These are phyloP conservation scores for Sanghuangporus baumii DNA, from an alignment of 1,284 basidiomycete genomes.

Conservation along the genomic window DNA sequence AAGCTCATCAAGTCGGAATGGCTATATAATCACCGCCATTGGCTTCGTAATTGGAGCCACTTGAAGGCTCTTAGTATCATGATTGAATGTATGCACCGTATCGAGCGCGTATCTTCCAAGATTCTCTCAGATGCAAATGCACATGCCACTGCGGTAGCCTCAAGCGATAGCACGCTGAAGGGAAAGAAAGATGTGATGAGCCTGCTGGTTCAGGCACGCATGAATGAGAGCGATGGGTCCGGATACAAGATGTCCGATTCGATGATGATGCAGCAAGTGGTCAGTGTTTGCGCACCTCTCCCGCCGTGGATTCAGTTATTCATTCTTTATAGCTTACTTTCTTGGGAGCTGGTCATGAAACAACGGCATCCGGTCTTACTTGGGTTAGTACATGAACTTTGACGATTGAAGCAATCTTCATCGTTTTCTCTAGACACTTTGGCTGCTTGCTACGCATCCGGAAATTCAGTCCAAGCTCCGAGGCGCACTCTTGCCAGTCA, in stretches of 20 bases:
- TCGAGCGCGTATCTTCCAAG: constrained; percentile 33
- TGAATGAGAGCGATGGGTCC: constrained; percentile 24
- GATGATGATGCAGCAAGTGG: constrained; percentile 47
- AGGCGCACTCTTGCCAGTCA: constrained; percentile 35
- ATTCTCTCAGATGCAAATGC: constrained; percentile 38
- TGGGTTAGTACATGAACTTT: constrained; percentile 32
- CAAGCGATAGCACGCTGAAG: constrained; percentile 29
- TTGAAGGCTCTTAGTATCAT: constrained; percentile 27
- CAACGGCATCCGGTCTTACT: constrained; percentile 42
- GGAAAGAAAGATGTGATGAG: constrained; percentile 47
- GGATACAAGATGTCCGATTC: constrained; percentile 39
- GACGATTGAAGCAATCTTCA: background rate
- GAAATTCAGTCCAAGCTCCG: constrained; percentile 37
- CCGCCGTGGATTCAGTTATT: too few relatives aligned
- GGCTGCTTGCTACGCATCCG: constrained; percentile 32
- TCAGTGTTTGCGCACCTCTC: constrained; percentile 21
- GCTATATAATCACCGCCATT: constrained; percentile 33
- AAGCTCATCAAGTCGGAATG: constrained; percentile 30
- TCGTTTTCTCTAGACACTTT: constrained; percentile 29
- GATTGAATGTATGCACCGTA: constrained; percentile 37
- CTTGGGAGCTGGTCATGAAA: constrained; percentile 47
- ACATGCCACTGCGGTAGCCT: constrained; percentile 28
- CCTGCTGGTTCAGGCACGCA: constrained; percentile 39
- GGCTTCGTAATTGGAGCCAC: constrained; percentile 25
- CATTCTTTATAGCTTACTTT: constrained; percentile 38